These are phyloP conservation scores for Talaromyces albobiverticillius DNA, from an alignment of 2,329 filamentous ascomycete species.

Conservation along the genomic window DNA sequence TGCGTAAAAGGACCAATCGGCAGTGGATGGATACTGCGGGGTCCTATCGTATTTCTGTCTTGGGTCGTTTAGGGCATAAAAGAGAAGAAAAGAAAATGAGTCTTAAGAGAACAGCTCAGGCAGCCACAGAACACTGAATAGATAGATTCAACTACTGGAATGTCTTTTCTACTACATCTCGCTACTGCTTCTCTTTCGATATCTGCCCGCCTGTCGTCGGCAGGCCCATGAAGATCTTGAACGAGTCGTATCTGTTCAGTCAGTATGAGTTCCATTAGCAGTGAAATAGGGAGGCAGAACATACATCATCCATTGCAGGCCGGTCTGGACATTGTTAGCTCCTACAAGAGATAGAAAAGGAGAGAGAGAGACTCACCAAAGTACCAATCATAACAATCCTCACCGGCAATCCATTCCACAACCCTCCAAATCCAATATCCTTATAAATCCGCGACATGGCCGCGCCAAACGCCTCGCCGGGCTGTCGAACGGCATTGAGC, in stretches of 20 bases:
- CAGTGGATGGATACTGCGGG: no score
- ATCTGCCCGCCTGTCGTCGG: slow-evolving; percentile 70
- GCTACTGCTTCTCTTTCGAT: slow-evolving; percentile 35
- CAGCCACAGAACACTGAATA: no score
- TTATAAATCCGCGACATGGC: slow-evolving; percentile 79
- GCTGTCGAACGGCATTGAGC: slow-evolving; percentile 73
- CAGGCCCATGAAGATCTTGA: slow-evolving; percentile 86
- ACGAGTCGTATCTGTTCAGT: slow-evolving; percentile 60
- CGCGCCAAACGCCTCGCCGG: slow-evolving; percentile 73
- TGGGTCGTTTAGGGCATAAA: no score
- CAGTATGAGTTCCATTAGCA: slow-evolving; percentile 18
- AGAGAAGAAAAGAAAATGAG: no score
- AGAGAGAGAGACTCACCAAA: slow-evolving; percentile 34
- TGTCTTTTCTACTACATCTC: no score
- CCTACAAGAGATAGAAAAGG: background rate
- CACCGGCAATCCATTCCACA: slow-evolving; percentile 88
- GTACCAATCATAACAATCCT: slow-evolving; percentile 87
- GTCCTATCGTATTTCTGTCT: no score
- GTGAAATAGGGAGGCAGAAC: slow-evolving; percentile 32
- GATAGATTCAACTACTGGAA: no score
- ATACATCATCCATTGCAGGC: slow-evolving; percentile 92
- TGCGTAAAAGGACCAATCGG: no score
- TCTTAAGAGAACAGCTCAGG: no score
- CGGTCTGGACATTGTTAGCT: slow-evolving; percentile 50
- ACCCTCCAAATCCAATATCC: slow-evolving; percentile 80